Conservation (phyloP, 73 alveolate genomes). For the Paraurostyla sp. region DNA sequence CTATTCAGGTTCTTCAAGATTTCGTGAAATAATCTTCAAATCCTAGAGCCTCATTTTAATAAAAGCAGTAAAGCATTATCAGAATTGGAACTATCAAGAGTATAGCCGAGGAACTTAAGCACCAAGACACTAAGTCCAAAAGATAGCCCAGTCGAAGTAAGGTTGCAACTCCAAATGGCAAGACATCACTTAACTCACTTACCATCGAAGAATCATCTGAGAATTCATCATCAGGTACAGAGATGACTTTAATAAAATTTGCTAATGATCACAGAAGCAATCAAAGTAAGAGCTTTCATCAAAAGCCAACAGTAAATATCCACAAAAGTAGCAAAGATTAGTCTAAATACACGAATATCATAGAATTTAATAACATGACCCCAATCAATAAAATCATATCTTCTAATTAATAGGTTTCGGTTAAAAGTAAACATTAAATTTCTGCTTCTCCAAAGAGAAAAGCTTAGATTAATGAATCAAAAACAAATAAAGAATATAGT, state of each 20-base stretch:
- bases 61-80: not conserved
- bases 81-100: not conserved
- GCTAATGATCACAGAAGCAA: not conserved
- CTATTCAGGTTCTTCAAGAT: not conserved
- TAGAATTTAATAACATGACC: not conserved
- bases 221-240: not conserved
- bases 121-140: not conserved
- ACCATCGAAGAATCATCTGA: conserved; percentile 1
- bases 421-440: not conserved
- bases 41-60: not conserved
- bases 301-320: not conserved
- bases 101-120: not conserved
- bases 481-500: not conserved
- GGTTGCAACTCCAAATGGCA: too few species aligned
- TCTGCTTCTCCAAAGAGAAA: not conserved
- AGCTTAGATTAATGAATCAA: not conserved
- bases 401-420: not conserved
- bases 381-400: not conserved
- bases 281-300: not conserved
- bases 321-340: not conserved
- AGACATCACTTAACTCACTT: not conserved
- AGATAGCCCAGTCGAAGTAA: not conserved
- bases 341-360: not conserved
- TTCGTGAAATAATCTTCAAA: not conserved
- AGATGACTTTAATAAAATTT: not conserved